Conservation (phyloP, 148 eudicot genomes). For the Vaccinium corymbosum region DNA sequence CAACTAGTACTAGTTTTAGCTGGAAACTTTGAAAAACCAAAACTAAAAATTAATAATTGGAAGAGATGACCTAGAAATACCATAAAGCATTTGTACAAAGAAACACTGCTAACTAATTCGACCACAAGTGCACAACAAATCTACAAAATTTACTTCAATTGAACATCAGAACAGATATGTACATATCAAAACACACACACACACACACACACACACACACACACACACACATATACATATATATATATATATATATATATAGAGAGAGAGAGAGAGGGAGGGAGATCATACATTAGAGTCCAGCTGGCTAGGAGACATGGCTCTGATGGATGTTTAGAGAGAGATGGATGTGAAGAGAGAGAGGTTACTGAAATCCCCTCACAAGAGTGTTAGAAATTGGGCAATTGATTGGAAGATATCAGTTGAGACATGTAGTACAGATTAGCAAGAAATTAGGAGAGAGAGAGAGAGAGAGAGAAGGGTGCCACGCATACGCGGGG, state of each 20-base stretch:
- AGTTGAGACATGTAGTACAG: background rate
- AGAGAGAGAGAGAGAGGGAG: background rate
- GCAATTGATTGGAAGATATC: background rate
- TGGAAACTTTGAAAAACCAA: background rate
- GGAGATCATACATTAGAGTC: conserved; percentile 27
- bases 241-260: too few species aligned
- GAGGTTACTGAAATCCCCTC: background rate
- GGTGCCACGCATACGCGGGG: background rate
- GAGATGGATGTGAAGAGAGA: conserved; percentile 5
- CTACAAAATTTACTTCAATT: background rate
- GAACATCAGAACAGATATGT: background rate
- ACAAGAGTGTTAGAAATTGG: background rate
- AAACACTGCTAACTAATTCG: too few species aligned
- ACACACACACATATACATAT: too few species aligned
- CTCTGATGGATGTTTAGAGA: background rate
- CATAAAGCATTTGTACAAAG: too few species aligned
- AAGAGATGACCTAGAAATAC: too few species aligned
- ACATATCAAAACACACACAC: too few species aligned
- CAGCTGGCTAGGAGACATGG: conserved; percentile 30
- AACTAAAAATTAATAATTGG: background rate
- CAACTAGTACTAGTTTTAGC: background rate
- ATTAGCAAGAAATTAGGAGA: background rate
- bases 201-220: too few species aligned
- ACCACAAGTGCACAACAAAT: background rate
- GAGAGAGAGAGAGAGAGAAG: conserved; percentile 8